Evolutionary conservation across 1,284 basidiomycete species (phyloP), one percentile per base, ranked within the genome.

Genomic region (Coriolopsis trogii): DNA sequence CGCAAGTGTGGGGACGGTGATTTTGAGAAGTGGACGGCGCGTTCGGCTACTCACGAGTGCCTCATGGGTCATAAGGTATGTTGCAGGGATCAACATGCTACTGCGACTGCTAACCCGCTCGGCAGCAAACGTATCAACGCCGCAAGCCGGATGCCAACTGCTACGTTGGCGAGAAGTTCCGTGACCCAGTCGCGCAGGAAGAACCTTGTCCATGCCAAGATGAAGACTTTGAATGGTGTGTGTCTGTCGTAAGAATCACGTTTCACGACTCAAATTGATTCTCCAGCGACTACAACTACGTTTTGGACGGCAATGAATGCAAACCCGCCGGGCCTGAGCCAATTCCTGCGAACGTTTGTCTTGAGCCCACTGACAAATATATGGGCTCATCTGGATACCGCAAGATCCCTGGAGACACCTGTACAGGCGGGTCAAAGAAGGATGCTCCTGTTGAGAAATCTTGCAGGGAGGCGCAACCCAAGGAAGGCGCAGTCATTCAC

Each of bases 61-160:
- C 71, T 99, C 21, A 95, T 99, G 93, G 96, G 96, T 2, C 93
- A 93, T 68, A 95, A 91, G 81, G 91, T 89, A 55, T 36, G 78
- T 21, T 15, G 15, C 12, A 21, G 20, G 10, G 30, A 20, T 15
- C 13, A 12, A 23, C 18, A 42, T 18, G 6, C 15, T 49, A 16
- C 43, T 20, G 9, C 41, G 12, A 21, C 21, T 25, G 3, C 31
- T 33, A 15, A 3, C n/a, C 5, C 18, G 2, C 16, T 16, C n/a
- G n/a, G 1, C 41, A 93, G 89, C 96, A 98, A 88, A 98, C 90
- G 87, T 99, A 97, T 69, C 79, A 73, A 53, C 84, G 96, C 23
- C 81, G 95, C 65, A 98, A 94, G 73, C 68, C 84, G 0, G 81
- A 91, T 56, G 91, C 88, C 1, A 76, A 94, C 58, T 99, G 96